Evolutionary conservation across 2,329 filamentous ascomycete genomes (phyloP).

Genomic region (Thielaviopsis musarum): DNA sequence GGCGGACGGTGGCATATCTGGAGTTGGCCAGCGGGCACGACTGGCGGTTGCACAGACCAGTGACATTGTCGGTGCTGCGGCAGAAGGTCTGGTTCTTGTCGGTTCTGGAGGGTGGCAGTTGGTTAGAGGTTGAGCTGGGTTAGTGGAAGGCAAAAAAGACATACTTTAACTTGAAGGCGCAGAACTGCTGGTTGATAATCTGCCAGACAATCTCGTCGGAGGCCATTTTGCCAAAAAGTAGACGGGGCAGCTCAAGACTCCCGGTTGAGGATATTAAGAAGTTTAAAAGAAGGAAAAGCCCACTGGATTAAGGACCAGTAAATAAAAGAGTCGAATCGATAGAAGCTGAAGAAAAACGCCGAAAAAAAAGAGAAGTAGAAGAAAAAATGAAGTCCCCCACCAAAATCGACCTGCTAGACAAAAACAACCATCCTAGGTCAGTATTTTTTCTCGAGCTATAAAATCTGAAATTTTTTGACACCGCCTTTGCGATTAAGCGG

Average conservation of each 20-base stretch:
- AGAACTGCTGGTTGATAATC: conserved; percentile 90
- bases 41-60: conserved; percentile 68
- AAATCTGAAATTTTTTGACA: conserved; percentile 13
- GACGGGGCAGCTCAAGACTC: neutral
- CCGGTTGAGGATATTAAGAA: neutral
- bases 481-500: conserved; percentile 9
- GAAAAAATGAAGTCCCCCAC: neutral
- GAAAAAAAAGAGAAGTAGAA: conserved; percentile 5
- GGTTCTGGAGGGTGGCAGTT: conserved; percentile 32
- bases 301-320: neutral
- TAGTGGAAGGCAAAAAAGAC: conserved; percentile 15
- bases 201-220: conserved; percentile 97
- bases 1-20: conserved; percentile 80
- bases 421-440: neutral
- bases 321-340: neutral
- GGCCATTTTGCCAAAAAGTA: conserved; percentile 39
- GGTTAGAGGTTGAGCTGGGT: neutral
- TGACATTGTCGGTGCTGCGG: conserved; percentile 84
- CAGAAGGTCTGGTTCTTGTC: conserved; percentile 87
- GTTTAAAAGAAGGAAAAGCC: neutral
- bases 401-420: neutral
- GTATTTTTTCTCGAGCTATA: neutral
- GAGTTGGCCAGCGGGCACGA: conserved; percentile 84
- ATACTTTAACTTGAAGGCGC: conserved; percentile 85
- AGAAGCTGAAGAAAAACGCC: neutral